phyloP scores from a whole-genome alignment of 768 basidiomycete species.

The Mycena metata region DNA sequence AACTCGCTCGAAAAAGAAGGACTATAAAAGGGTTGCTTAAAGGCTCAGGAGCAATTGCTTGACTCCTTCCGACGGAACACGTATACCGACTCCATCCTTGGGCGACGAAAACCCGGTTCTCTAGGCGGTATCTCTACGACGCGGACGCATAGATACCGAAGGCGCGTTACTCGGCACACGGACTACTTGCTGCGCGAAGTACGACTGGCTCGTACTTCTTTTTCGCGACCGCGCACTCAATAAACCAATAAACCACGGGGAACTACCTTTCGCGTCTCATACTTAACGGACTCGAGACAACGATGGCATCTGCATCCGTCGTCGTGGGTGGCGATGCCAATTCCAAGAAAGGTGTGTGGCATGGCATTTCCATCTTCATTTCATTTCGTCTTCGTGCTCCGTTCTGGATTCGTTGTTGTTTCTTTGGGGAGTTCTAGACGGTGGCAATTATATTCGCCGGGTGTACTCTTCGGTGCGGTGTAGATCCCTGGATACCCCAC shows the following conservation, averaged over 20 bases:
- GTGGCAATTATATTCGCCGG: not conserved
- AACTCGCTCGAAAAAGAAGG: too few species aligned
- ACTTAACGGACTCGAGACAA: too few species aligned
- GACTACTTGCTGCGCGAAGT: not conserved
- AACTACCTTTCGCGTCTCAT: not conserved
- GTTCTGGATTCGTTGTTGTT: not conserved
- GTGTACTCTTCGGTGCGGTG: not conserved
- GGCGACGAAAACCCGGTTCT: not conserved
- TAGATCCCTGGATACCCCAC: constrained; percentile 1
- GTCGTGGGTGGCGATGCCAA: not conserved
- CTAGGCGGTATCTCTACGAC: not conserved
- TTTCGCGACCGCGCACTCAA: too few species aligned
- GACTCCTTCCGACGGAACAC: too few species aligned
- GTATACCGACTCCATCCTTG: too few species aligned
- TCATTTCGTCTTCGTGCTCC: not conserved
- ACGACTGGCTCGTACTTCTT: constrained; percentile 23
- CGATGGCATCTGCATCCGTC: not conserved
- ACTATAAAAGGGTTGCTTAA: too few species aligned
- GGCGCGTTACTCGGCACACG: not conserved
- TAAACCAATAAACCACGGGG: not conserved
- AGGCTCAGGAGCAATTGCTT: too few species aligned
- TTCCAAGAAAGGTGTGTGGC: constrained; percentile 15
- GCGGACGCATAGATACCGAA: not conserved
- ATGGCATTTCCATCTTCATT: too few species aligned
- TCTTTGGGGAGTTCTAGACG: not conserved